Evolutionary conservation across 2,329 filamentous ascomycete species (phyloP), one percentile per base, ranked within the genome.

Genomic region (Ciborinia camelliae): DNA sequence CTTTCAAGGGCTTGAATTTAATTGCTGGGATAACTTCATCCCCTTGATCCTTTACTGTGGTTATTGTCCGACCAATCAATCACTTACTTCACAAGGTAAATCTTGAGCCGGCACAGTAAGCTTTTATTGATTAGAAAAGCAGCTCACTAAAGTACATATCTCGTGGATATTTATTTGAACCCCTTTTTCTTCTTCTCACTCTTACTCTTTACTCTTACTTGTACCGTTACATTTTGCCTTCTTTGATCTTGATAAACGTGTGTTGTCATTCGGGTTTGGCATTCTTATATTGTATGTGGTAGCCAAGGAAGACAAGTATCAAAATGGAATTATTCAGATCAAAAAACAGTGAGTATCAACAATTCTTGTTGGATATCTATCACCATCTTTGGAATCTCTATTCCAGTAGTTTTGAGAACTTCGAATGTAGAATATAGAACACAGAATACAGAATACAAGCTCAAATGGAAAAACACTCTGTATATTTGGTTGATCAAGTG

Each of bases 11-110:
- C 15, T 32, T 32, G 35, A 37, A 61, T 37, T 37, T 20, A 41
- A 28, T 51, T 51, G 58, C 58, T 32, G 58, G 58, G 58, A 61
- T 39, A 61, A 39, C 26, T 18, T 62, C 47, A 23, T 62, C n/a
- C 47, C 23, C 47, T 52, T 48, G 30, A 52, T 47, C 20, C 20
- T n/a, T 50, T 48, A n/a, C 47, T 39, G 47, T 23, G 41, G n/a
- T 52, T 15, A 28, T 12, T 26, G 30, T 62, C 59, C 59, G 50
- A 48, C 41, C 30, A 35, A 62, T 20, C 15, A 28, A 18, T 60
- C 45, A 50, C 52, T 63, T 35, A n/a, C 23, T 55, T 20, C n/a
- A 55, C 18, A n/a, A 35, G 20, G 50, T 45, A 39, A 43, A 18
- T 30, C 41, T 48, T 26, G 32, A 32, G 43, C 39, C 39, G 45